Evolutionary conservation across 176 grass and related monocot species (phyloP).

Genomic region (Zizania latifolia): DNA sequence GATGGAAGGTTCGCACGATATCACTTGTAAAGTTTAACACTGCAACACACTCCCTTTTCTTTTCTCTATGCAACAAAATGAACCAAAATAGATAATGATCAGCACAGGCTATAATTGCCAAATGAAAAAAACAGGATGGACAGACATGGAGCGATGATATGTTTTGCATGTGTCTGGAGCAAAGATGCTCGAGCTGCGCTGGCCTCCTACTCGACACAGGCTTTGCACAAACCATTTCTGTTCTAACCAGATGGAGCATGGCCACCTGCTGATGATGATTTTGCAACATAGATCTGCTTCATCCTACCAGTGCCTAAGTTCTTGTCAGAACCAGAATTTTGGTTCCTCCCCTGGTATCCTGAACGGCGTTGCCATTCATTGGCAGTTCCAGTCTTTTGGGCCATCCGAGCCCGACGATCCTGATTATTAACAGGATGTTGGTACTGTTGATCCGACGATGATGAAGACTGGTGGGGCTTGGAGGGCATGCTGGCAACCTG

Average conservation of each 20-base stretch:
- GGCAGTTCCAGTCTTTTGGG: constrained; percentile 35
- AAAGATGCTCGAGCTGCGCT: neutral
- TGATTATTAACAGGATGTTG: constrained; percentile 42
- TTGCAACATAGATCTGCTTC: constrained; percentile 94
- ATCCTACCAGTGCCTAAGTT: constrained; percentile 60
- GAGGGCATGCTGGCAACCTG: constrained; percentile 33
- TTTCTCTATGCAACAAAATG: constrained; percentile 34
- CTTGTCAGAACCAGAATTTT: constrained; percentile 54
- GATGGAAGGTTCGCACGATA: neutral
- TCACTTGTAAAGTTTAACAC: constrained; percentile 8
- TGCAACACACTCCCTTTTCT: constrained; percentile 17
- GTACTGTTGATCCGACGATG: constrained; percentile 37
- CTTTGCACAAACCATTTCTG: constrained; percentile 1
- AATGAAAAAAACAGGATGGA: constrained; percentile 13
- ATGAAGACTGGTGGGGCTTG: constrained; percentile 36
- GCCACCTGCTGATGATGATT: constrained; percentile 39
- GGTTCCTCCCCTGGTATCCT: constrained; percentile 56
- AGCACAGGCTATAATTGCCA: constrained; percentile 22
- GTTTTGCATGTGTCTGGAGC: neutral
- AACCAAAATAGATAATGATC: constrained; percentile 32
- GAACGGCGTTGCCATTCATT: constrained; percentile 69
- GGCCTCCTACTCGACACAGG: neutral
- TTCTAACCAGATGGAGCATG: constrained; percentile 35
- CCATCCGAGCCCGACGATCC: constrained; percentile 30
- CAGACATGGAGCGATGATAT: constrained; percentile 13